Percentiles rank a stretch among this genome's conserved stretches.
These are phyloP conservation scores for Borealophlyctis nickersoniae DNA, from an alignment of 192 early-diverging fungal species.

Conservation along the genomic window DNA sequence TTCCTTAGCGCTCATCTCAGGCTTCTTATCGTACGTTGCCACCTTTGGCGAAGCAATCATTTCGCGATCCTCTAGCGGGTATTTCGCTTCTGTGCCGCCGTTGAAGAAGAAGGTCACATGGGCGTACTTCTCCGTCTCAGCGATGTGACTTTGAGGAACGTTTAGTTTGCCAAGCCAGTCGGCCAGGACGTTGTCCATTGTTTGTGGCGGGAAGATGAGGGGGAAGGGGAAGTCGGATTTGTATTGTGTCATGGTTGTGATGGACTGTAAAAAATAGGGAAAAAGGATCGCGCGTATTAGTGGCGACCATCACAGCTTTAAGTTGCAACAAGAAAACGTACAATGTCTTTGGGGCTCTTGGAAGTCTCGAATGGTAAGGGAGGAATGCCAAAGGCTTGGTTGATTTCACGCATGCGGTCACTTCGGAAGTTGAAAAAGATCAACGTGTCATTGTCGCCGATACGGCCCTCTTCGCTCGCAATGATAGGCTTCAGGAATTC, in stretches of 20 bases:
- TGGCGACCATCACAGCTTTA: not conserved
- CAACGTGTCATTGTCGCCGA: constrained; percentile 84
- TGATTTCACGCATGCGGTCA: constrained; percentile 95
- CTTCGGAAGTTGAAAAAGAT: constrained; percentile 99
- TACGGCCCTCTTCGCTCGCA: constrained; percentile 69
- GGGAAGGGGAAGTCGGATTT: constrained; percentile 95
- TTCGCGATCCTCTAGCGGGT: constrained; percentile 80
- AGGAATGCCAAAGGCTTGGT: constrained; percentile 77
- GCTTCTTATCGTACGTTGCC: constrained; percentile 95
- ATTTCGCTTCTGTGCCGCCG: constrained; percentile 94
- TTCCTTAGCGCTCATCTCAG: constrained; percentile 87
- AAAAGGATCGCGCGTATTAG: constrained; percentile 1
- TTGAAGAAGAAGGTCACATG: constrained; percentile 99
- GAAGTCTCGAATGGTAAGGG: constrained; percentile 81
- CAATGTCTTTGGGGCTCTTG: constrained; percentile 71
- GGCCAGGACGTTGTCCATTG: constrained; percentile 96
- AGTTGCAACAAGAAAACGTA: constrained; percentile 25
- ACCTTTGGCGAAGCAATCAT: constrained; percentile 92
- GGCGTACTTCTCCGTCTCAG: constrained; percentile 99
- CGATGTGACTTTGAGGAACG: constrained; percentile 92
- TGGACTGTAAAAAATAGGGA: constrained; percentile 45
- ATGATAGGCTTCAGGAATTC: constrained; percentile 99
- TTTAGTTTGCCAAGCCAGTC: constrained; percentile 90
- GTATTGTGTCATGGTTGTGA: constrained; percentile 97
- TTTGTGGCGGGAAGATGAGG: constrained; percentile 93